Evolutionary conservation across 2,329 filamentous ascomycete species (phyloP).

Genomic region (Elsinoe ampelina): DNA sequence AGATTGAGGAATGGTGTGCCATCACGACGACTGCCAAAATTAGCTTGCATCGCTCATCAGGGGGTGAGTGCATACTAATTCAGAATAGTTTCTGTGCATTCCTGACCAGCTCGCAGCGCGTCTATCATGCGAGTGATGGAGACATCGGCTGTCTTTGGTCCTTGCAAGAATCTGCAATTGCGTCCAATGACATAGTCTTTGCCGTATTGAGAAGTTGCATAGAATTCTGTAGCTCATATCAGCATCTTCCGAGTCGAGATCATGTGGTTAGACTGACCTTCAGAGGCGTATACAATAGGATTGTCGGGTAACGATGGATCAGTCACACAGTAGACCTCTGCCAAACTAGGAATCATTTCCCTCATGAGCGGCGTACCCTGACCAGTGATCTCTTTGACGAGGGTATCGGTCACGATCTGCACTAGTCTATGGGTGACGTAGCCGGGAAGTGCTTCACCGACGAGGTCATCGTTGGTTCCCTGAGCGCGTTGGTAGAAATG

Average conservation of each 20-base stretch:
- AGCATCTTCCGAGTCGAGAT: not conserved
- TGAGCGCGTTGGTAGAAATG: constrained; percentile 29
- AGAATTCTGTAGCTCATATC: constrained; percentile 30
- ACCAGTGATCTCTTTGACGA: constrained; percentile 36
- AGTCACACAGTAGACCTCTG: constrained; percentile 38
- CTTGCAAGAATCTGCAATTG: constrained; percentile 22
- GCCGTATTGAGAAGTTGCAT: constrained; percentile 35
- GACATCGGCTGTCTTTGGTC: constrained; percentile 16
- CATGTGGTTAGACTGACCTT: constrained; percentile 21
- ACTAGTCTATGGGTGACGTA: constrained; percentile 35
- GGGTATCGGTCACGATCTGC: constrained; percentile 32
- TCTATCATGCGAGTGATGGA: constrained; percentile 30
- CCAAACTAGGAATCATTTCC: constrained; percentile 33
- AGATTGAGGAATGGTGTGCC: constrained; percentile 35
- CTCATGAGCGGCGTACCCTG: constrained; percentile 32
- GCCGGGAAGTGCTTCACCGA: constrained; percentile 34
- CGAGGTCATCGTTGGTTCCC: constrained; percentile 27
- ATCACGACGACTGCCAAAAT: constrained; percentile 24
- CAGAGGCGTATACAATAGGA: constrained; percentile 37
- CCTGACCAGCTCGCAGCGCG: constrained; percentile 30
- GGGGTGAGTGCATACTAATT: constrained; percentile 27
- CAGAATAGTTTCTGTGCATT: constrained; percentile 35
- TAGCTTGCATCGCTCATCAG: not conserved
- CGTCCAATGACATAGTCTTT: constrained; percentile 35
- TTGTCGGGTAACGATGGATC: constrained; percentile 36